Conservation (phyloP, 257 asterid genomes). For the Solanum neorickii region DNA sequence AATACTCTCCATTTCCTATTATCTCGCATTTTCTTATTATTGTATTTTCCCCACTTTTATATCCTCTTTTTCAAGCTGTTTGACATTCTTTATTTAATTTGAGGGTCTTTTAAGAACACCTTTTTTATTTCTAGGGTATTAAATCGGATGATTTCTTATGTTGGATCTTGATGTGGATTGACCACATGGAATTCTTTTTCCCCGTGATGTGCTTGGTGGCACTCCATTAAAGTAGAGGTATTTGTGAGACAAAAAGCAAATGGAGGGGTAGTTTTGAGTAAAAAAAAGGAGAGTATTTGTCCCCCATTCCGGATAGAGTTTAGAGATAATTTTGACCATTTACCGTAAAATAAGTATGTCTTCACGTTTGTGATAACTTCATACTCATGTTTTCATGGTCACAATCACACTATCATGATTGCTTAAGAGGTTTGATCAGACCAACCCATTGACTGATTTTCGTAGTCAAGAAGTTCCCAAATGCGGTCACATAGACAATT, state of each 20-base stretch:
- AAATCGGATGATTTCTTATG: background rate
- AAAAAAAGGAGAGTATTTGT: too few species aligned
- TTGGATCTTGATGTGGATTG: background rate
- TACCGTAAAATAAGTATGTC: too few species aligned
- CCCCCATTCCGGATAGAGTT: background rate
- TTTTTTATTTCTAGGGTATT: background rate
- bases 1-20: background rate
- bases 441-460: too few species aligned
- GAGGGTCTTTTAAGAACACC: background rate
- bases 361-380: background rate
- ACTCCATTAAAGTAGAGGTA: background rate
- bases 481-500: too few species aligned
- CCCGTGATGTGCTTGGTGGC: background rate
- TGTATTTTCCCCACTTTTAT: background rate
- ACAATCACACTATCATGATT: too few species aligned
- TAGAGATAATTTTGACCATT: too few species aligned
- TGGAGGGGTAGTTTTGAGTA: too few species aligned
- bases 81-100: background rate
- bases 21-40: background rate
- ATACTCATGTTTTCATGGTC: too few species aligned
- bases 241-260: background rate
- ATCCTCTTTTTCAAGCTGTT: background rate
- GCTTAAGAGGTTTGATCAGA: too few species aligned
- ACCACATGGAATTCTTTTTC: background rate
- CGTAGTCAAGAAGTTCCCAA: too few species aligned